Percentiles rank a stretch among this genome's conserved stretches.
Evolutionary conservation across 2,329 filamentous ascomycete species (phyloP).

Genomic region (Colletotrichum plurivorum): DNA sequence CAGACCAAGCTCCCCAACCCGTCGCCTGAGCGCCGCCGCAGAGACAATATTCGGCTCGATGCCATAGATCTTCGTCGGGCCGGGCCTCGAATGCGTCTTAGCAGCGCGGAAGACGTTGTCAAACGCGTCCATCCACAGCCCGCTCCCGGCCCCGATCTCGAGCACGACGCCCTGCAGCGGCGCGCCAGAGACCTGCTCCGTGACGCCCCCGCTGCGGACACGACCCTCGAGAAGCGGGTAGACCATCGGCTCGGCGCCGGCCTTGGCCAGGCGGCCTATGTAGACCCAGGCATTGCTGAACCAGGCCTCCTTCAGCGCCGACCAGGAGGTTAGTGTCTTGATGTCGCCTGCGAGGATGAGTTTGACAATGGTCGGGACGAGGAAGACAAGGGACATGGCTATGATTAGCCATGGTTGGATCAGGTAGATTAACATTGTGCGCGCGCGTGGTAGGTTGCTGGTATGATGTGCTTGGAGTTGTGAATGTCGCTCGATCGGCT

Average conservation of each 20-base stretch:
- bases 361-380: conserved; percentile 59
- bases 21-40: conserved; percentile 51
- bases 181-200: conserved; percentile 41
- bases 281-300: conserved; percentile 68
- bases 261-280: conserved; percentile 55
- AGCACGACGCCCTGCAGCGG: conserved; percentile 67
- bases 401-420: conserved; percentile 61
- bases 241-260: conserved; percentile 51
- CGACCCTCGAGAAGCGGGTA: conserved; percentile 62
- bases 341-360: conserved; percentile 49
- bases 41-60: conserved; percentile 74
- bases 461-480: not conserved
- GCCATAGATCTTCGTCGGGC: conserved; percentile 66
- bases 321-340: conserved; percentile 50
- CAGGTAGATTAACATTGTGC: not conserved
- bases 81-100: not conserved
- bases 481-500: not conserved
- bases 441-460: not conserved
- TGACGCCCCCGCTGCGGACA: conserved; percentile 47
- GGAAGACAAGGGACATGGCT: conserved; percentile 54
- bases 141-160: conserved; percentile 74
- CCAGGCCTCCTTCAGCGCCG: conserved; percentile 58
- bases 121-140: conserved; percentile 72
- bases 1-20: conserved; percentile 59
- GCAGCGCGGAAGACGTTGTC: conserved; percentile 38